Evolutionary conservation across 495 filamentous ascomycete species (phyloP).

Genomic region (Collariella sp.): DNA sequence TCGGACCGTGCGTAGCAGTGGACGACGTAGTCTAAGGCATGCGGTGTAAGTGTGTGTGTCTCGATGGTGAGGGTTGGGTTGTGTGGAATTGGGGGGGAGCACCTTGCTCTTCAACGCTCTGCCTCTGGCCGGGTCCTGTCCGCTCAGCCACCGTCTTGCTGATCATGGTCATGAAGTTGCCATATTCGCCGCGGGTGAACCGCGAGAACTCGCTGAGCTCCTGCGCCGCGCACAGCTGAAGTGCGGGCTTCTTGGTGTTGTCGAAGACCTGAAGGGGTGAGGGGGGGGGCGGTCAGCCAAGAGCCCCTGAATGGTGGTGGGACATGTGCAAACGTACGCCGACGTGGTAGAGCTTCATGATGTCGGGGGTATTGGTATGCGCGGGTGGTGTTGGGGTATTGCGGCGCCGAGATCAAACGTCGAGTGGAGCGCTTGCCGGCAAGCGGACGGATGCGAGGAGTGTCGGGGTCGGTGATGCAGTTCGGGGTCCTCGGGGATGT

Average conservation of each 20-base stretch:
- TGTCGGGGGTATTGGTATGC: constrained; percentile 22
- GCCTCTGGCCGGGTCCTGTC: constrained; percentile 76
- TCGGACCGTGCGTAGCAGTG: constrained; percentile 85
- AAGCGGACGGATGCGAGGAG: not conserved
- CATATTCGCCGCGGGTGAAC: constrained; percentile 63
- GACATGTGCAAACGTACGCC: constrained; percentile 47
- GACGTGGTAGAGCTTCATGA: constrained; percentile 91
- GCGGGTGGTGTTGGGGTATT: not conserved
- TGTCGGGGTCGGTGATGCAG: constrained; percentile 4
- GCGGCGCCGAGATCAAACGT: not conserved
- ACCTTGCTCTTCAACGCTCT: constrained; percentile 87
- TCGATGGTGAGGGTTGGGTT: not conserved
- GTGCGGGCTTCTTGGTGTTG: constrained; percentile 52
- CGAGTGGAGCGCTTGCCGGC: not conserved
- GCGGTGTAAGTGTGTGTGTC: not conserved
- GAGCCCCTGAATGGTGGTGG: not conserved
- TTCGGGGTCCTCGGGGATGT: constrained; percentile 6
- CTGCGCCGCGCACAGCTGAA: constrained; percentile 72
- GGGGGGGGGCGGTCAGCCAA: constrained; percentile 9
- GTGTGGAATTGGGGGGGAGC: constrained; percentile 15
- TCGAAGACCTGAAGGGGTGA: constrained; percentile 24
- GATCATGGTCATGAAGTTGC: constrained; percentile 63
- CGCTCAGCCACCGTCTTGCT: constrained; percentile 68
- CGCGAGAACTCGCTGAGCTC: constrained; percentile 73
- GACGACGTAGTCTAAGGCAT: constrained; percentile 59